Base-by-base conservation (phyloP, 176 grass and related monocot species). In the Eragrostis curvula region DNA sequence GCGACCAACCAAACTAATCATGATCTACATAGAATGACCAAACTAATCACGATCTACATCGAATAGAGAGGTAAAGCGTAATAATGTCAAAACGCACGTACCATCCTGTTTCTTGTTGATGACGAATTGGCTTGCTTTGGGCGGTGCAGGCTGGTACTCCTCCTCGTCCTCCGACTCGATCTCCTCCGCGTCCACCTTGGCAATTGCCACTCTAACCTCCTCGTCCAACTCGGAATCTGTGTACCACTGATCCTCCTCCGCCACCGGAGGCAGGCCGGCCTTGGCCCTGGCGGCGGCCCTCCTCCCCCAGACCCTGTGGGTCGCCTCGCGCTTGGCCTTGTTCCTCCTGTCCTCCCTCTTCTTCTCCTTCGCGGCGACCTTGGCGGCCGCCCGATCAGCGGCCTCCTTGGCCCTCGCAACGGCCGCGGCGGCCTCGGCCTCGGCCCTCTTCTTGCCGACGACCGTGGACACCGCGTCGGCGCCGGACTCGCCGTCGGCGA, bases 401-500 rank as follows among this genome's bases (percentile, higher is more conserved):
- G 46, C 44, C 43, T 9, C 45, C 10, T 29, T 40, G 55, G 55
- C 58, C 57, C 1, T 1, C 23, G 43, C 50, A 2, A 23, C 60
- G 44, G 46, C 66, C 50, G 45, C 21, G 44, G 45, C 28, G 23
- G 43, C 45, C 21, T 32, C 75, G 5, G 58, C 78, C 39, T 69
- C 17, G 14, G 51, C 21, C 64, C 58, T 73, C 23, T 30, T 44
- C 50, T 59, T 53, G 23, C 2, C 2, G 61, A 79, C 70, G 70
- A 89, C 44, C 25, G 24, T 20, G 14, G 77, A 83, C 10, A 89
- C 87, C 7, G 87, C 87, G 24, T 56, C 82, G 4, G 68, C 70
- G 7, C 87, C 87, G 2, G 30, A 80, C 70, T 68, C 76, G 70
- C 55, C 87, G 47, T 68, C 82, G 2, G 87, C 87, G 23, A 39